Conservation (phyloP, 78 protist species). For the Dictyostelium firmibasis region DNA sequence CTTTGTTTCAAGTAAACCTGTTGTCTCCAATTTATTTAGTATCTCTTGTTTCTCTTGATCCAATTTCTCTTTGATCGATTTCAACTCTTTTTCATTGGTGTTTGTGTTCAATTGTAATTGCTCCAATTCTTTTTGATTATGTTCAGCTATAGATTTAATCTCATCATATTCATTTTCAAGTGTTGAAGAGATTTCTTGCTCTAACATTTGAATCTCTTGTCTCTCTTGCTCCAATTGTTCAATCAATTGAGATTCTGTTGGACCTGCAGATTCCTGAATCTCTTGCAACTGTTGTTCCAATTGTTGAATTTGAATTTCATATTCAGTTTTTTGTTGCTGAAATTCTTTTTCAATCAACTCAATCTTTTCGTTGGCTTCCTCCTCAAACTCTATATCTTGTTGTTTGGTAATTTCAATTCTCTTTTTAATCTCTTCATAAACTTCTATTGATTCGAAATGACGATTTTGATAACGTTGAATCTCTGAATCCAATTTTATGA, state of each 20-base stretch:
- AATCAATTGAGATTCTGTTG: not conserved
- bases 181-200: not conserved
- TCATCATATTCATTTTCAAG: not conserved
- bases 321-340: not conserved
- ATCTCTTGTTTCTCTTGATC: slow-evolving; percentile 11
- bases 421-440: not conserved
- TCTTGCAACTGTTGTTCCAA: slow-evolving; percentile 13
- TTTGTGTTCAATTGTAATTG: not conserved
- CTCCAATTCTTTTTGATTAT: not conserved
- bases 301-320: not conserved
- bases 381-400: slow-evolving; percentile 1
- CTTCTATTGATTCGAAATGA: not conserved
- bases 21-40: not conserved
- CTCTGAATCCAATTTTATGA: not conserved
- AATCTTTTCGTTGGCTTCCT: not conserved
- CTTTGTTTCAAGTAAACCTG: slow-evolving; percentile 34
- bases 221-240: not conserved
- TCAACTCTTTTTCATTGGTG: not conserved
- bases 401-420: not conserved
- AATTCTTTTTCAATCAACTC: not conserved
- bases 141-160: not conserved
- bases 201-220: not conserved
- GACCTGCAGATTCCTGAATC: not conserved
- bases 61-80: not conserved
- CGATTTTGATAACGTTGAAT: slow-evolving; percentile 37